Evolutionary conservation across 208 protist species (phyloP), one percentile per base, ranked within the genome.

Genomic region (Histomonas meleagridis): DNA sequence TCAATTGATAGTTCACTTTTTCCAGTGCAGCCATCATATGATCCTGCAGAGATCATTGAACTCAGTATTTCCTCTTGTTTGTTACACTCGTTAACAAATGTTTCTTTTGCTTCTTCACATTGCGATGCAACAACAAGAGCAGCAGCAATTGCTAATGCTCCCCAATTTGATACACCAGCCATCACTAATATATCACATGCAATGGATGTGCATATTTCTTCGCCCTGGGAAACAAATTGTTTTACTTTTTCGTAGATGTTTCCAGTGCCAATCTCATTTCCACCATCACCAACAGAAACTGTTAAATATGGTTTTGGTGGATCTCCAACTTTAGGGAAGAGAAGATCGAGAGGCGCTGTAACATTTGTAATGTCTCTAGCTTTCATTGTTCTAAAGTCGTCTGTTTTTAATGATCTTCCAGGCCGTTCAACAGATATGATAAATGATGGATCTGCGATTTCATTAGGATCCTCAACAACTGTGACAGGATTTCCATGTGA

Each of bases 1-100:
- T 86, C 76, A 5, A 86, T 86, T 26, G 76, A 53, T 38, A 43
- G 32, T 35, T 86, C 76, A 38, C n/a, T 12, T 38, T 55, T 86
- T 86, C 76, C 76, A 55, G 76, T 86, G 38, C 43, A 43, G 32
- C 40, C 76, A 35, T 86, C 76, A 86, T 46, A 86, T 35, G 76
- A 86, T 26, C 76, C 76, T 32, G 38, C 40, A 55, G 32, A 7
- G 38, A 86, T 23, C 76, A 86, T 86, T 55, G 51, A 38, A 10
- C 55, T 14, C 21, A 86, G 7, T 12, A 86, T n/a, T 51, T 86
- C 26, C 12, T 16, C 9, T 55, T 86, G 76, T 51, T 86, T 51
- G 14, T n/a, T 48, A 26, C 76, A 86, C 28, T 51, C 9, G 32
- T 86, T n/a, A 55, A 86, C 28, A 38, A 86, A 86, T 0, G 16